Conservation (phyloP, 352 stramenopile species). For the Pythium guiyangense region DNA sequence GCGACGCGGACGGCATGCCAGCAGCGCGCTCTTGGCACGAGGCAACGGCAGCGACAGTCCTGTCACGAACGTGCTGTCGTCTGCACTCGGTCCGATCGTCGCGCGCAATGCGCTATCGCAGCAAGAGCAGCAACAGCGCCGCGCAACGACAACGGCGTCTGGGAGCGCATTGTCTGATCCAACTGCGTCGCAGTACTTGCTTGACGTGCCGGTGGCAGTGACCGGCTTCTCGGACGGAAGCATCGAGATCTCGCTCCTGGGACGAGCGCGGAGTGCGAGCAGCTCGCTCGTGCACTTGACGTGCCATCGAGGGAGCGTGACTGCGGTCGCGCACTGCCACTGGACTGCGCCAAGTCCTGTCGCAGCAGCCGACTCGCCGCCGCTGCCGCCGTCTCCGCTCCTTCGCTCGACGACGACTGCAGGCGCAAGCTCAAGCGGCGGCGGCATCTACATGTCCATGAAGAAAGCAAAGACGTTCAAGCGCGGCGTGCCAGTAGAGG, state of each 20-base stretch:
- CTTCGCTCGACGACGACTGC: background rate
- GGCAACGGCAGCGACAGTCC: background rate
- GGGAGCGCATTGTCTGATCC: background rate
- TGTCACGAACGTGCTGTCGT: slow-evolving; percentile 21
- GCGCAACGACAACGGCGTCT: background rate
- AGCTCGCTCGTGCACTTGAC: slow-evolving; percentile 11
- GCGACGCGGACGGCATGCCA: no score
- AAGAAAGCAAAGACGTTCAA: slow-evolving; percentile 16
- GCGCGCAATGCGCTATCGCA: slow-evolving; percentile 6
- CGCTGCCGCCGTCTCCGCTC: background rate
- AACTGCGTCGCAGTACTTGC: slow-evolving; percentile 25
- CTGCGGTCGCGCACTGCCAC: slow-evolving; percentile 41
- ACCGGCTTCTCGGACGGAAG: slow-evolving; percentile 49
- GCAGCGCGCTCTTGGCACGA: background rate
- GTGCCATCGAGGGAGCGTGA: slow-evolving; percentile 38
- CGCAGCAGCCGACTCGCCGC: background rate
- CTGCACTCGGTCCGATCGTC: slow-evolving; percentile 22
- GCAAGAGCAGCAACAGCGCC: slow-evolving; percentile 1
- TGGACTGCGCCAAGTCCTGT: slow-evolving; percentile 16
- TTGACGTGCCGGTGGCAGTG: slow-evolving; percentile 55
- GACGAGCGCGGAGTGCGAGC: slow-evolving; percentile 6
- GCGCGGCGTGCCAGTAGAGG: slow-evolving; percentile 21
- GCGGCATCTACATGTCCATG: slow-evolving; percentile 15
- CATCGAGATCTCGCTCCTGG: slow-evolving; percentile 32
- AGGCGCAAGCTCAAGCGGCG: background rate